Percentiles rank a stretch among this genome's conserved stretches.
phyloP scores from a whole-genome alignment of 306 rosid genomes.

The Clitoria ternatea region DNA sequence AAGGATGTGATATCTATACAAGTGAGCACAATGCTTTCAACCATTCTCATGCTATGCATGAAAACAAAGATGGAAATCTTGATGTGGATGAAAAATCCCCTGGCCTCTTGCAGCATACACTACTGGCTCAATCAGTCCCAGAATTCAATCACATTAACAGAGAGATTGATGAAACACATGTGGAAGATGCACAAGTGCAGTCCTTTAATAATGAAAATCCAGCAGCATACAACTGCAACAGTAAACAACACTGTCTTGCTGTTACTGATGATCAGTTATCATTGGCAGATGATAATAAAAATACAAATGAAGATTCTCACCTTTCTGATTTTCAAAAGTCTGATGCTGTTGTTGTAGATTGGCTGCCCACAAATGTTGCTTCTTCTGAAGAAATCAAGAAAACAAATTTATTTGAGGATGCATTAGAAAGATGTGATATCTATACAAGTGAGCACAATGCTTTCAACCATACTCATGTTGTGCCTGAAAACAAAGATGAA shows the following conservation, averaged over 20 bases:
- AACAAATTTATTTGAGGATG: conserved; percentile 23
- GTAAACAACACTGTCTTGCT: neutral
- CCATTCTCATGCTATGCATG: conserved; percentile 13
- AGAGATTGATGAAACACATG: conserved; percentile 18
- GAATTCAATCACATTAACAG: conserved; percentile 19
- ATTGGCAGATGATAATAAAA: conserved; percentile 17
- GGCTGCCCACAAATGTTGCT: conserved; percentile 21
- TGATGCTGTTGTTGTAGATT: conserved; percentile 17
- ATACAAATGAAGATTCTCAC: conserved; percentile 21
- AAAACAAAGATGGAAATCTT: conserved; percentile 19
- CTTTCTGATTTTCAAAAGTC: conserved; percentile 32
- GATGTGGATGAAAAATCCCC: conserved; percentile 29
- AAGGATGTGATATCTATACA: conserved; percentile 6
- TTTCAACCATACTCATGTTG: conserved; percentile 14
- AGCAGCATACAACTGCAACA: neutral
- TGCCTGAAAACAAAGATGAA: conserved; percentile 16
- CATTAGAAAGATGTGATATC: conserved; percentile 11
- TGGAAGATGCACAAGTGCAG: conserved; percentile 16
- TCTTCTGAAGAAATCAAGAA: conserved; percentile 29
- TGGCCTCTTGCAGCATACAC: neutral
- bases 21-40: conserved; percentile 18
- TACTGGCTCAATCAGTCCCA: neutral
- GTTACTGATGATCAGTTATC: neutral
- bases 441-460: conserved; percentile 13
- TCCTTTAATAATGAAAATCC: conserved; percentile 14